These are phyloP conservation scores for Erysimum cheiri DNA, from an alignment of 441 rosid species.

Conservation along the genomic window DNA sequence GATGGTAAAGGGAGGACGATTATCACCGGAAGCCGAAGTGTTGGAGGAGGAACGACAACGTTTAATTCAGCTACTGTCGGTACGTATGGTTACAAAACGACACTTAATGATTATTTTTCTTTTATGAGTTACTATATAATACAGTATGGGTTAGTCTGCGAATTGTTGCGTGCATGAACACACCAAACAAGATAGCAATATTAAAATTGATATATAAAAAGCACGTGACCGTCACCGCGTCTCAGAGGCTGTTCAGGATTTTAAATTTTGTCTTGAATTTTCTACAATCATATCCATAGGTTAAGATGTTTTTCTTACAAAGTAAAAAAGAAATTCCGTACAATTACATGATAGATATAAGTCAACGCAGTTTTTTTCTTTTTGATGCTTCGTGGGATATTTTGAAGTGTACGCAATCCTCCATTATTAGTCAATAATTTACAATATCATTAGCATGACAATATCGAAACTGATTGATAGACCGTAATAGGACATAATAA, in stretches of 20 bases:
- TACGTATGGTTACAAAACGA: constrained; percentile 42
- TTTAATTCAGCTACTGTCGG: constrained; percentile 70
- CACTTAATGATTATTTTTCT: neutral
- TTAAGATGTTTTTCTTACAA: neutral
- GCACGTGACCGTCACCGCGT: neutral
- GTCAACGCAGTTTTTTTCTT: constrained; percentile 11
- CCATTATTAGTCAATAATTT: neutral
- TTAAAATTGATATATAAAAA: neutral
- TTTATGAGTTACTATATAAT: neutral
- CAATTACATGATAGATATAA: neutral
- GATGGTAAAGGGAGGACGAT: constrained; percentile 66
- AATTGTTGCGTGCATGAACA: constrained; percentile 30
- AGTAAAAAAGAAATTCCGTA: neutral
- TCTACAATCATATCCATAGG: neutral
- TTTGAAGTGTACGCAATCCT: constrained; percentile 21
- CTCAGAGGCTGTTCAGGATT: constrained; percentile 12
- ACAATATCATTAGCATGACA: constrained; percentile 1
- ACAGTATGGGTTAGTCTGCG: neutral
- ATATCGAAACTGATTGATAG: neutral
- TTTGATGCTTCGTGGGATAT: neutral
- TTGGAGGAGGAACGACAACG: constrained; percentile 70
- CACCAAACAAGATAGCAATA: constrained; percentile 3
- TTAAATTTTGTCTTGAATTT: neutral
- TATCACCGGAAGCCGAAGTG: constrained; percentile 70
- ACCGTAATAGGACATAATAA: neutral